A percentile compares a stretch with the other conserved stretches of the same genome.
Conservation (phyloP, 2,329 filamentous ascomycete species). For the Pseudopyricularia cyperi region DNA sequence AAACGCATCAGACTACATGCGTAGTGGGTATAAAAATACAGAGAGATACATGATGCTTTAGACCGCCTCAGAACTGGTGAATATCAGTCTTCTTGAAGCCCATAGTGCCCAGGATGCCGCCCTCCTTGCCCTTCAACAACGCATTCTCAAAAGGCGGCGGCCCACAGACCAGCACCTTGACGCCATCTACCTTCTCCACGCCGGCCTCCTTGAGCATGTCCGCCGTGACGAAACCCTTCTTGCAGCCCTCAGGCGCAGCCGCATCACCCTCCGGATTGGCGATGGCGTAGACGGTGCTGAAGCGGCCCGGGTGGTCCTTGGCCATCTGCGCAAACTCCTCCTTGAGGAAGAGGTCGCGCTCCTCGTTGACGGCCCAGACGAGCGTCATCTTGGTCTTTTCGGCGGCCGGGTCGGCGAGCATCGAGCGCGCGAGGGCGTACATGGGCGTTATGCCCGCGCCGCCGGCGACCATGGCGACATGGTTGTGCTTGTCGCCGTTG, state of each 20-base stretch:
- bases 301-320: constrained; percentile 34
- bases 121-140: constrained; percentile 21
- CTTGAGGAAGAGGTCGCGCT: constrained; percentile 46
- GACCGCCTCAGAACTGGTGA: constrained; percentile 43
- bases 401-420: constrained; percentile 43
- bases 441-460: constrained; percentile 62
- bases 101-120: constrained; percentile 40
- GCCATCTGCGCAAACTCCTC: constrained; percentile 41
- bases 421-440: constrained; percentile 49
- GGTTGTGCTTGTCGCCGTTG: constrained; percentile 23
- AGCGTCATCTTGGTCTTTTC: constrained; percentile 52
- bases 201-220: constrained; percentile 38
- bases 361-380: constrained; percentile 53
- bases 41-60: no score
- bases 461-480: constrained; percentile 55
- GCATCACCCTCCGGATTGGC: constrained; percentile 23
- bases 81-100: constrained; percentile 46
- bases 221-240: constrained; percentile 44
- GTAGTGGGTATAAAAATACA: not conserved
- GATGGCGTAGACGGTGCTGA: constrained; percentile 46
- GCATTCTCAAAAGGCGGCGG: constrained; percentile 53
- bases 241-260: constrained; percentile 17
- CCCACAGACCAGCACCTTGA: constrained; percentile 56
- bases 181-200: constrained; percentile 19
- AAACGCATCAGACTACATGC: not conserved